A percentile compares a stretch with the other conserved stretches of the same genome.
These are phyloP conservation scores for Erucastrum elatum DNA, from an alignment of 345 rosid species.

Conservation along the genomic window DNA sequence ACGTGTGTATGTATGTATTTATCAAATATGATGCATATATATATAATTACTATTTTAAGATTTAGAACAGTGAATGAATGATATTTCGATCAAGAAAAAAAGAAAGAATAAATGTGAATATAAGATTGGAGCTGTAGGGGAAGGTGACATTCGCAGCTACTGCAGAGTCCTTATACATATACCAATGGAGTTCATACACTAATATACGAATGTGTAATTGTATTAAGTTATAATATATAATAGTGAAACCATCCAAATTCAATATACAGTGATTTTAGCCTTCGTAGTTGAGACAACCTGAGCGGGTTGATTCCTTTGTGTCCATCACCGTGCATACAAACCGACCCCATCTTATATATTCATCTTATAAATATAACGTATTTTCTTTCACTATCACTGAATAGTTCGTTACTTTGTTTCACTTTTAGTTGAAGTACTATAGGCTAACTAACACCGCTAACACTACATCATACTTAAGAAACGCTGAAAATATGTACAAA, in stretches of 20 bases:
- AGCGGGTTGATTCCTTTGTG: constrained; percentile 40
- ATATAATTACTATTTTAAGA: background rate
- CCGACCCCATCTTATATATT: constrained; percentile 44
- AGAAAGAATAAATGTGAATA: constrained; percentile 28
- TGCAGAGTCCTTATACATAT: constrained; percentile 8
- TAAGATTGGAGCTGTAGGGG: constrained; percentile 23
- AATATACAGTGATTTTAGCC: constrained; percentile 21
- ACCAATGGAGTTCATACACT: constrained; percentile 9
- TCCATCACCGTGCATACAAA: constrained; percentile 47
- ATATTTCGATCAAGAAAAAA: background rate
- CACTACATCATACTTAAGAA: background rate
- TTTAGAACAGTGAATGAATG: constrained; percentile 25
- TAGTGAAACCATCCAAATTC: constrained; percentile 1
- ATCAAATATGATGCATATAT: background rate
- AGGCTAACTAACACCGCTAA: background rate
- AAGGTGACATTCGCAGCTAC: constrained; percentile 32
- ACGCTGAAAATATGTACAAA: background rate
- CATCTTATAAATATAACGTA: background rate
- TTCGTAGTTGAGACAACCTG: constrained; percentile 39
- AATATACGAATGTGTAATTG: background rate
- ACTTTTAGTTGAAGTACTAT: background rate
- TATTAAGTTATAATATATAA: background rate
- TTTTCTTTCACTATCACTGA: background rate
- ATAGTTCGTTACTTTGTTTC: constrained; percentile 8
- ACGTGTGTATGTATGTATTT: constrained; percentile 3